Base-by-base conservation (phyloP, 129 eudicot species). In the Deinandra increscens region DNA sequence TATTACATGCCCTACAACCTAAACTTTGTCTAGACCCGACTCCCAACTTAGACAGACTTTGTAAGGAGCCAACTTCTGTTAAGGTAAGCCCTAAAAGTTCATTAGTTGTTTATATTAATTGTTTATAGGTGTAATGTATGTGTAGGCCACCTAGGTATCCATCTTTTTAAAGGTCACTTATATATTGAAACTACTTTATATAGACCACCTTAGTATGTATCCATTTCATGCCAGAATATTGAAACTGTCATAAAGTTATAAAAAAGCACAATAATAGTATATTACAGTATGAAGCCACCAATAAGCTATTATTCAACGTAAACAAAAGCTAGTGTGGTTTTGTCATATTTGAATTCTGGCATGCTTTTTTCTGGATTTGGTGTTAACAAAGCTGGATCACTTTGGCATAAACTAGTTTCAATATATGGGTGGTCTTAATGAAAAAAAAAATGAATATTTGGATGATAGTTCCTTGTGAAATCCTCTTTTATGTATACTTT, bases 31-130 rank as follows among this genome's bases (percentile, higher is more conserved):
- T 92, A 19, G 85, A 88, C 60, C 95, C 95, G 7, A 67, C 80
- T 50, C 98, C 96, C 6, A 81, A 79, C 67, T 78, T 89, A 36
- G 91, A 83, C 18, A 84, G 85, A 71, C 88, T 92, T 19, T 78
- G 85, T 74, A 60, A 54, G 18, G 71, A 68, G 15, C 83, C 77
- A 55, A 65, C 58, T 72, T 71, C 77, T 51, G n/a, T 78, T 4
- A 86, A 88, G 89, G 97, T 91, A 70, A 62, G 14, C 39, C 15
- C 17, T 62, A 12, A 19, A 55, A 74, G 18, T 62, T 75, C 49
- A 14, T 56, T 71, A 58, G 5, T 10, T 31, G 22, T 58, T 45
- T 49, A 48, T 9, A 1, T 36, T 36, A 36, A 6, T 14, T 42
- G 14, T 10, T 26, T 9, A 51, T 19, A 50, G 12, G 58, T 17